phyloP scores from a whole-genome alignment of 75 land plant genomes.

The Pinus albicaulis region DNA sequence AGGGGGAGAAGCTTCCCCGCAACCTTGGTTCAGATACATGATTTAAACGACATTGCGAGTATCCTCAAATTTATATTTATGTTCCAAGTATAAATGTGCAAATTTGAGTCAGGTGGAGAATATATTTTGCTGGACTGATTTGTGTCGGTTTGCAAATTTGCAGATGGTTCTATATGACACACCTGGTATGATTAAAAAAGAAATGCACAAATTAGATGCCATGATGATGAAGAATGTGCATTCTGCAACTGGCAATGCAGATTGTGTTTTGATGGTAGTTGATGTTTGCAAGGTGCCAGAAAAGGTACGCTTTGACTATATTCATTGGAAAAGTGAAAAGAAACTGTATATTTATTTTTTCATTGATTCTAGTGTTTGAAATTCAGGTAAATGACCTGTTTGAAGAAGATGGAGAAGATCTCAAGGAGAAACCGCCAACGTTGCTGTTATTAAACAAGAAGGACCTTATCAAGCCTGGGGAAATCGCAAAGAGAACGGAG shows the following conservation, averaged over 20 bases:
- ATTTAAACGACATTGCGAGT: neutral
- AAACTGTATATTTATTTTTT: slow-evolving; percentile 1
- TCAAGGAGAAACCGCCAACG: slow-evolving; percentile 50
- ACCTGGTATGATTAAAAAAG: slow-evolving; percentile 92
- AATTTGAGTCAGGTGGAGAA: neutral
- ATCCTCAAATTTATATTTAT: neutral
- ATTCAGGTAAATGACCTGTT: slow-evolving; percentile 71
- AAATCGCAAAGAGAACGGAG: slow-evolving; percentile 87
- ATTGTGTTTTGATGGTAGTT: slow-evolving; percentile 85
- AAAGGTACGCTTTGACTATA: slow-evolving; percentile 44
- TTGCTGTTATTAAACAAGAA: slow-evolving; percentile 89
- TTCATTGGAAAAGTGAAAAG: neutral
- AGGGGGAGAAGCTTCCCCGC: too few species aligned
- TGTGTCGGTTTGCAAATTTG: slow-evolving; percentile 23
- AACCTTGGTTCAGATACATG: too few species aligned
- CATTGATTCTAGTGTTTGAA: slow-evolving; percentile 8
- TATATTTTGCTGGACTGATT: neutral
- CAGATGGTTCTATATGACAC: slow-evolving; percentile 98
- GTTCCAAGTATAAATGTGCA: slow-evolving; percentile 1
- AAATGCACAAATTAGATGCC: slow-evolving; percentile 91
- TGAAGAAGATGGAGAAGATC: slow-evolving; percentile 54
- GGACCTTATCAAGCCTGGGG: slow-evolving; percentile 93
- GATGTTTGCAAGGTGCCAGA: slow-evolving; percentile 83
- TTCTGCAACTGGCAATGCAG: slow-evolving; percentile 86
- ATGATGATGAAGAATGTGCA: slow-evolving; percentile 99